A percentile compares a stretch with the other conserved stretches of the same genome.
Evolutionary conservation across 768 basidiomycete species (phyloP).

Genomic region (Brasilioporus rufonigricans): DNA sequence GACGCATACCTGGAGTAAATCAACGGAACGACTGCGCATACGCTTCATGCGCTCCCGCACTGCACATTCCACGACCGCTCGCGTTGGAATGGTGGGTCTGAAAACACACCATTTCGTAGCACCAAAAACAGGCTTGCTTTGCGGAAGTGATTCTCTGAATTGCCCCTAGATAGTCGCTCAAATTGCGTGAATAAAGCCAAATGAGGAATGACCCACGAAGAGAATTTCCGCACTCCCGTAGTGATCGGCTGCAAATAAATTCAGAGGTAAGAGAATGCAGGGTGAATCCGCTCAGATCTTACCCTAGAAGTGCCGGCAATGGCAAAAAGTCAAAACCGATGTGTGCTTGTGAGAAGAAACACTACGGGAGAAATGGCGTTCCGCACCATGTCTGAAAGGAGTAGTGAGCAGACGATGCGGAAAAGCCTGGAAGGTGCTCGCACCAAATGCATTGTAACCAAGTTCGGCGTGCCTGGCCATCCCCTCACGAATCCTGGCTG

Average conservation of each 20-base stretch:
- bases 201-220: conserved; percentile 50
- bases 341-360: conserved; percentile 16
- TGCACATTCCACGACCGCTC: conserved; percentile 55
- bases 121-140: conserved; percentile 50
- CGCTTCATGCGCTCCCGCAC: conserved; percentile 69
- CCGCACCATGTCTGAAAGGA: conserved; percentile 54
- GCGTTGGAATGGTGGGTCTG: conserved; percentile 48
- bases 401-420: conserved; percentile 6
- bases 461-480: conserved; percentile 62
- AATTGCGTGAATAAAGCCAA: background rate
- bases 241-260: conserved; percentile 63
- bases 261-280: conserved; percentile 8
- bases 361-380: conserved; percentile 6
- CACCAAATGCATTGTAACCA: conserved; percentile 50
- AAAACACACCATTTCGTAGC: conserved; percentile 91
- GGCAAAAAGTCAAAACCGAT: background rate
- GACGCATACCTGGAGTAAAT: conserved; percentile 65
- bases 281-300: conserved; percentile 5
- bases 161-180: conserved; percentile 52
- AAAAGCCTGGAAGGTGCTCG: conserved; percentile 17
- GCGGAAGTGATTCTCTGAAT: conserved; percentile 49
- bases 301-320: conserved; percentile 24
- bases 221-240: conserved; percentile 83
- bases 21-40: conserved; percentile 57
- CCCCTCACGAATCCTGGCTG: conserved; percentile 58